Evolutionary conservation across 169 alveolate species (phyloP).

Genomic region (Plasmodium ovale): DNA sequence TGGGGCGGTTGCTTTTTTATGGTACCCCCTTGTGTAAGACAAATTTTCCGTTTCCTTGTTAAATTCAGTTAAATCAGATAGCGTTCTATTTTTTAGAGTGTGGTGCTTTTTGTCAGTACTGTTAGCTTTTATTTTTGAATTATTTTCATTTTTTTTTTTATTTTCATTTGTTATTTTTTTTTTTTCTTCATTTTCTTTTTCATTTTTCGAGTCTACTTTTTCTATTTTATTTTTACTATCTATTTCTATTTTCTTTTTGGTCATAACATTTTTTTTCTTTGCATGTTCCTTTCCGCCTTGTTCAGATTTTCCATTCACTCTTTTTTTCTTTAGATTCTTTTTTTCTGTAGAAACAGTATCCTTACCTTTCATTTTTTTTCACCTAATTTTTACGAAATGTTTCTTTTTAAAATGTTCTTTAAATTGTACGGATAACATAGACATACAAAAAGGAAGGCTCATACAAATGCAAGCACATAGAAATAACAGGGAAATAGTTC

Average conservation of each 20-base stretch:
- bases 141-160: conserved; percentile 31
- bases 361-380: conserved; percentile 32
- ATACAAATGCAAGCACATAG: too few species aligned
- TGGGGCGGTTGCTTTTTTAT: conserved; percentile 5
- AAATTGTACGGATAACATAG: background rate
- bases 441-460: background rate
- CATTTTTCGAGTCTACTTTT: conserved; percentile 19
- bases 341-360: conserved; percentile 25
- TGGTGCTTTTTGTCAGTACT: conserved; percentile 45
- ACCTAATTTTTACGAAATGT: too few species aligned
- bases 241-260: conserved; percentile 36
- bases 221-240: conserved; percentile 33
- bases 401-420: background rate
- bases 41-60: conserved; percentile 13
- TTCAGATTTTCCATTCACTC: conserved; percentile 36
- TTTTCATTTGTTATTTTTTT: conserved; percentile 21
- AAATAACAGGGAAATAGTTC: background rate
- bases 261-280: conserved; percentile 42
- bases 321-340: conserved; percentile 32
- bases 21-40: background rate
- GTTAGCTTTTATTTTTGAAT: background rate
- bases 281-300: conserved; percentile 26
- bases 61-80: background rate
- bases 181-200: conserved; percentile 60
- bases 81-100: conserved; percentile 31